A percentile compares a stretch with the other conserved stretches of the same genome.
phyloP scores from a whole-genome alignment of 2,329 filamentous ascomycete species.

The Rhinocladiella mackenziei region DNA sequence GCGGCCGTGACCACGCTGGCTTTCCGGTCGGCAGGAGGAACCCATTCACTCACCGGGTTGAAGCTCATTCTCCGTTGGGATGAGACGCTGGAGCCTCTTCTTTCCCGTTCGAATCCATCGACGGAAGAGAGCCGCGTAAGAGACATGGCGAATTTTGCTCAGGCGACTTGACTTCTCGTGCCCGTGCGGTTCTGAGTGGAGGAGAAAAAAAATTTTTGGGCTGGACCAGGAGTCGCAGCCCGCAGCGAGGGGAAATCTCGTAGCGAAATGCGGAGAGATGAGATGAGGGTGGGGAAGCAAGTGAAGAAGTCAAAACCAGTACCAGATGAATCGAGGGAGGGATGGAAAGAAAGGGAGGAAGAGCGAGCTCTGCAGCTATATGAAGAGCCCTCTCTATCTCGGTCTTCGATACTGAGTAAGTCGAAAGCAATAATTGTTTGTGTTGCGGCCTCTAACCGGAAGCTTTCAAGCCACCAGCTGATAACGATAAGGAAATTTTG shows the following conservation, averaged over 20 bases:
- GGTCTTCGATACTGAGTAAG: too few species aligned
- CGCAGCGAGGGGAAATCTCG: conserved; percentile 8
- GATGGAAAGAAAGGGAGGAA: neutral
- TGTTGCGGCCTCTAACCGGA: too few species aligned
- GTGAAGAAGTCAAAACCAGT: conserved; percentile 1
- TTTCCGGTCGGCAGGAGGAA: conserved; percentile 33
- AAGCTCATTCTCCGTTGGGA: conserved; percentile 39
- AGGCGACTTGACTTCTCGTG: too few species aligned
- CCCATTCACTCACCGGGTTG: conserved; percentile 42
- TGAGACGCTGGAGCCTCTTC: conserved; percentile 34
- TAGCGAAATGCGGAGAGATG: conserved; percentile 16
- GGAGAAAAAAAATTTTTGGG: neutral
- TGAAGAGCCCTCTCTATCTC: too few species aligned
- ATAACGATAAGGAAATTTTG: conserved; percentile 23
- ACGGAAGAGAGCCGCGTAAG: conserved; percentile 42
- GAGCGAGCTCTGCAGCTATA: conserved; percentile 2
- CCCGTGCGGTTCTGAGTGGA: too few species aligned
- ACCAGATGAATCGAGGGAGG: neutral
- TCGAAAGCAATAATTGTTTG: too few species aligned
- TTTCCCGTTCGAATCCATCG: conserved; percentile 41
- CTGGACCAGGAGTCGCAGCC: neutral
- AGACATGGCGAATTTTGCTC: conserved; percentile 36
- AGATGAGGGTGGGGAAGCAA: conserved; percentile 1
- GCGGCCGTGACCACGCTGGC: conserved; percentile 22
- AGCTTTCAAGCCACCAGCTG: conserved; percentile 1